Conservation (phyloP, 139 green algal genomes). For the Chlamydomonas applanata region DNA sequence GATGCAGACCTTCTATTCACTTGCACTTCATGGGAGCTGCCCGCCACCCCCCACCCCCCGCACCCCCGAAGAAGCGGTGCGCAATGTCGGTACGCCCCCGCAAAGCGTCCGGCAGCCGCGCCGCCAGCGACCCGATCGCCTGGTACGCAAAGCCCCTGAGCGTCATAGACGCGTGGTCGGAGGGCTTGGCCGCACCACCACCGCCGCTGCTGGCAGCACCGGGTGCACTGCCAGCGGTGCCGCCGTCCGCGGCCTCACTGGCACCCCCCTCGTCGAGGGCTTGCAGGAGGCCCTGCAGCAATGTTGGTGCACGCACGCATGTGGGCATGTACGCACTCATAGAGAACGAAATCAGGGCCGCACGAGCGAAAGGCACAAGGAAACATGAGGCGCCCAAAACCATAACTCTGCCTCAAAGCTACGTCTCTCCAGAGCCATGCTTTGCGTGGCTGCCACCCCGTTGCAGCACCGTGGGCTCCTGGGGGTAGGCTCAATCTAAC, state of each 20-base stretch:
- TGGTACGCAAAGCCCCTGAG: constrained; percentile 83
- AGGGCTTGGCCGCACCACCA: neutral
- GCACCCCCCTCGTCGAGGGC: constrained; percentile 39
- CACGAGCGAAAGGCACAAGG: no score
- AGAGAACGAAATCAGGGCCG: no score
- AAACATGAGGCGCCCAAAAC: no score
- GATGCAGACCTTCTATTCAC: no score
- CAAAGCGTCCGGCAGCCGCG: constrained; percentile 55
- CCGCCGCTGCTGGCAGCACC: no score
- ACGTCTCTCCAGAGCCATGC: neutral
- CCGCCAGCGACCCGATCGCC: constrained; percentile 48
- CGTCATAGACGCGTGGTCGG: constrained; percentile 20
- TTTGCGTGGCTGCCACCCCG: no score
- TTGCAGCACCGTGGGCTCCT: no score
- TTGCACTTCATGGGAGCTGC: no score
- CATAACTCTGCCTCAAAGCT: neutral
- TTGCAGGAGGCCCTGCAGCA: constrained; percentile 37
- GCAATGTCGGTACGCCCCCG: constrained; percentile 50
- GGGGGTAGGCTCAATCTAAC: no score
- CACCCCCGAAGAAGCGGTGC: constrained; percentile 44
- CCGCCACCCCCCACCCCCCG: no score
- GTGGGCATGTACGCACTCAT: no score
- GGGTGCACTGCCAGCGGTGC: neutral
- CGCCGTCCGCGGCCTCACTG: neutral
- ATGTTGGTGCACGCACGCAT: no score